Percentiles rank a stretch among this genome's conserved stretches.
Conservation (phyloP, 495 filamentous ascomycete genomes). For the Aspergillus bertholletiae region DNA sequence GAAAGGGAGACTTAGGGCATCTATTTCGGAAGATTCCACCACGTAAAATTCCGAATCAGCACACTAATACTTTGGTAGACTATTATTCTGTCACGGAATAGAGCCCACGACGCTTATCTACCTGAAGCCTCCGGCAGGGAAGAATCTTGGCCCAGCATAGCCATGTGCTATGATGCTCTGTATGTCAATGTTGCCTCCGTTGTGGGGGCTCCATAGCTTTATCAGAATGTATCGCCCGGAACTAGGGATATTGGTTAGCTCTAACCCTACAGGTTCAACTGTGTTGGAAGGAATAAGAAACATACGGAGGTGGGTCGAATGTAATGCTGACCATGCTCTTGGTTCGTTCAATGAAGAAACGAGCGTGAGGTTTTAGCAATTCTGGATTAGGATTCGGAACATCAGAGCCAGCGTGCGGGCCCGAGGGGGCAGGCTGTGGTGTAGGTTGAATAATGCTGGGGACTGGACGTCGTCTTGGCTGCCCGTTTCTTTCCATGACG, state of each 20-base stretch:
- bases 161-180: slow-evolving; percentile 76
- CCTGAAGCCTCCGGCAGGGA: slow-evolving; percentile 45
- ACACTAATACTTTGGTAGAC: not conserved
- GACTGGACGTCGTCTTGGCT: slow-evolving; percentile 19
- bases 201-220: slow-evolving; percentile 77
- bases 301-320: slow-evolving; percentile 85
- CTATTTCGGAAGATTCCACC: too few species aligned
- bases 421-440: slow-evolving; percentile 10
- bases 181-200: slow-evolving; percentile 74
- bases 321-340: slow-evolving; percentile 82
- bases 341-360: slow-evolving; percentile 72
- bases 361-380: slow-evolving; percentile 66
- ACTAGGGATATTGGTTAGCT: slow-evolving; percentile 27
- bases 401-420: not conserved
- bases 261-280: not conserved
- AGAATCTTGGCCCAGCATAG: slow-evolving; percentile 78
- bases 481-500: slow-evolving; percentile 12
- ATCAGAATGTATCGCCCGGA: slow-evolving; percentile 74
- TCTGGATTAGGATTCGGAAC: slow-evolving; percentile 31
- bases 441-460: slow-evolving; percentile 29
- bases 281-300: slow-evolving; percentile 3
- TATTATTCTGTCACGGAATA: not conserved
- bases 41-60: too few species aligned
- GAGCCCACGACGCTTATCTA: not conserved
- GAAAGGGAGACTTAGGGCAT: too few species aligned